Percentiles rank a stretch among this genome's conserved stretches.
These are phyloP conservation scores for Verticillium albo-atrum DNA, from an alignment of 2,329 filamentous ascomycete species.

Conservation along the genomic window DNA sequence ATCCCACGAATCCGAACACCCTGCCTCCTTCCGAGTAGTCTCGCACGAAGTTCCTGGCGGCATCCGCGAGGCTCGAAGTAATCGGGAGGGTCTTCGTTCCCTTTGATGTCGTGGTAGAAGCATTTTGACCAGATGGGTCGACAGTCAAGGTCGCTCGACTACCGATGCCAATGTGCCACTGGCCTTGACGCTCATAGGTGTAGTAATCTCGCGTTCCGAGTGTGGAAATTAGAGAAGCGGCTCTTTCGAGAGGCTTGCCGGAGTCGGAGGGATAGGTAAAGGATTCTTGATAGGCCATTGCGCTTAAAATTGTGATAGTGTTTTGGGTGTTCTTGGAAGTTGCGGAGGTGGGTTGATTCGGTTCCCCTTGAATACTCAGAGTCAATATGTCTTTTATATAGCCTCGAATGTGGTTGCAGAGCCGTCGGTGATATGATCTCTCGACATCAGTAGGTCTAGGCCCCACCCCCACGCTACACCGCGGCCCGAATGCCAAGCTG, in stretches of 20 bases:
- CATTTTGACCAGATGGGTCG: neutral
- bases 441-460: too few relatives aligned
- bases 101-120: neutral
- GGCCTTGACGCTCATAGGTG: neutral
- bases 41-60: neutral
- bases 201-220: neutral
- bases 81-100: neutral
- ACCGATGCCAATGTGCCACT: neutral
- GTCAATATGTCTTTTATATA: too few relatives aligned
- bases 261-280: neutral
- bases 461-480: neutral
- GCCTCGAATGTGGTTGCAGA: too few relatives aligned
- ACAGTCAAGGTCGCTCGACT: neutral
- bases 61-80: neutral
- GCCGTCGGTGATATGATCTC: too few relatives aligned
- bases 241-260: neutral
- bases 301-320: neutral
- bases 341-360: too few relatives aligned
- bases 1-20: neutral
- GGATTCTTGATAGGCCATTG: neutral
- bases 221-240: neutral
- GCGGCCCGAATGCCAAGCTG: neutral
- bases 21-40: neutral
- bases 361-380: too few relatives aligned
- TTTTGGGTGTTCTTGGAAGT: neutral